These are phyloP conservation scores for Xylaria grammica DNA, from an alignment of 495 filamentous ascomycete species.

Conservation along the genomic window DNA sequence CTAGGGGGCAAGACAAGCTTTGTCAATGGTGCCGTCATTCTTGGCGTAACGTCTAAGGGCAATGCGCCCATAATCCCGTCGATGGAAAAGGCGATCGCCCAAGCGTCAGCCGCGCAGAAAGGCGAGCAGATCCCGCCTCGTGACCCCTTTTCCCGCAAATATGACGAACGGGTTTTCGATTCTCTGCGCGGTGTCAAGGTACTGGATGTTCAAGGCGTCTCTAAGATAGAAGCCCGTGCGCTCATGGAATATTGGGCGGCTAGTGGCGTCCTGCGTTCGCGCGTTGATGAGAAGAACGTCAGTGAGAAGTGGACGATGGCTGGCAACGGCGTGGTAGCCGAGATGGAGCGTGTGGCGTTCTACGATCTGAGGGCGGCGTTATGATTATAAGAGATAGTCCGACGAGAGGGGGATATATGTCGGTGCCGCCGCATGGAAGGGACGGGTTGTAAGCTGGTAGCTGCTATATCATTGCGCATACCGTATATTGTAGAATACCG, in stretches of 20 bases:
- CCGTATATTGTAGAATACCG: conserved; percentile 25
- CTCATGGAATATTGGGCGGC: conserved; percentile 93
- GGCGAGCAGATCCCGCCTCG: conserved; percentile 55
- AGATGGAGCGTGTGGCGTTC: conserved; percentile 71
- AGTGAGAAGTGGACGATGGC: conserved; percentile 84
- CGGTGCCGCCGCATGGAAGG: background rate
- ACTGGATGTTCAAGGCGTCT: conserved; percentile 65
- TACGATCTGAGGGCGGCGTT: conserved; percentile 29
- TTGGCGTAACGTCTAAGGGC: conserved; percentile 72
- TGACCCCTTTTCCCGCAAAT: conserved; percentile 65
- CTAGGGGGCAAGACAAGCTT: conserved; percentile 65
- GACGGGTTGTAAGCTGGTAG: background rate
- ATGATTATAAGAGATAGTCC: background rate
- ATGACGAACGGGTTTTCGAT: conserved; percentile 71
- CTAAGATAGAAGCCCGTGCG: conserved; percentile 73
- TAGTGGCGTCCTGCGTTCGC: conserved; percentile 76
- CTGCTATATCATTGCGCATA: conserved; percentile 15
- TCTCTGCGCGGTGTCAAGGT: conserved; percentile 58
- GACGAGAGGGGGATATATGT: background rate
- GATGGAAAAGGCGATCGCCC: conserved; percentile 68
- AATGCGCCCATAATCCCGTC: conserved; percentile 66
- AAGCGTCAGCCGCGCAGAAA: conserved; percentile 49
- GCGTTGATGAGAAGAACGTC: conserved; percentile 73
- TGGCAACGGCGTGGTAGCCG: conserved; percentile 81
- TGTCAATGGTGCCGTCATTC: conserved; percentile 76